Base-by-base conservation (phyloP, 306 rosid genomes). In the Casuarina glauca region DNA sequence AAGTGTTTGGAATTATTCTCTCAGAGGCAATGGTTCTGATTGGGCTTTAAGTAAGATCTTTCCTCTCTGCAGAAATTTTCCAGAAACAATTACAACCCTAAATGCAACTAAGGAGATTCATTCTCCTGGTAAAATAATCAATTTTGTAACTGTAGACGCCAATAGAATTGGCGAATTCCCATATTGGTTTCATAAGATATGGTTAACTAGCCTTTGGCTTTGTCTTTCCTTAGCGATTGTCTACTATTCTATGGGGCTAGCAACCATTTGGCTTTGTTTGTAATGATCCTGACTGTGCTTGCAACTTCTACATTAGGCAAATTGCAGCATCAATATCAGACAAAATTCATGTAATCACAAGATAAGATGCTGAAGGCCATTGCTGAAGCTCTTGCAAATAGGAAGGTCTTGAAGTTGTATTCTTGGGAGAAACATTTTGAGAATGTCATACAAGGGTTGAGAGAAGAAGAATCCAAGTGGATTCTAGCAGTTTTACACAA, bases 81-180 rank as follows among this genome's bases (percentile, higher is more conserved):
- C 80, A 83, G 76, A 93, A 93, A 66, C 83, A 80, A 81, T 45
- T 91, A 43, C 78, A 76, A 51, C 68, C 91, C 50, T 93, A 7
- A 88, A 82, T 80, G 84, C 86, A 73, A 83, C 95, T 39, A 85
- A 73, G 72, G 38, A 84, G 87, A 49, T 32, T 17, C 97, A 93
- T 82, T 91, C 97, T 5, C 77, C 90, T 45, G 98, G 98, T 6
- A 93, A 91, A 84, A 87, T 93, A 35, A 88, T 88, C 95, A 93
- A 90, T 76, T 93, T 91, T 76, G 90, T 87, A 38, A 89, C 93
- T 0, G 97, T 91, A 4, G 98, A 93, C 81, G 92, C 94, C 1
- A 91, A 89, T 72, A 87, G 97, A 73, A 86, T 91, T 16, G 71
- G 71, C 4, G 71, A 66, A 66, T 66, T 66, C 5, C 50, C 71